phyloP scores from a whole-genome alignment of 257 asterid genomes.

The Gentiana dahurica region DNA sequence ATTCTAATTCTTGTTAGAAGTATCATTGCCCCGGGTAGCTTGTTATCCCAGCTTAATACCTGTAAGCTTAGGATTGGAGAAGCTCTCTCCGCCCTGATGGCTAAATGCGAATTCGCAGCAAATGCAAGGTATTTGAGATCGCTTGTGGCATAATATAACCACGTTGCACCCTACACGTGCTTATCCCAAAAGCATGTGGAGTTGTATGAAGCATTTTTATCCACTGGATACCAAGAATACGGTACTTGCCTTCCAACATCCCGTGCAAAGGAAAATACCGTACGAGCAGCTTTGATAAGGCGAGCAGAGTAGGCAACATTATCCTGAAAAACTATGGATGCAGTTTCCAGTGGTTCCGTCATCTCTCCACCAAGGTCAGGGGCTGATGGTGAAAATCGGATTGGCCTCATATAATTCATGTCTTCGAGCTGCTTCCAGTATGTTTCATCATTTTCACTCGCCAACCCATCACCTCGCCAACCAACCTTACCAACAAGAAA shows the following conservation, averaged over 20 bases:
- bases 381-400: slow-evolving; percentile 33
- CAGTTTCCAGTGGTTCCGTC: slow-evolving; percentile 81
- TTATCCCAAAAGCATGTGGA: slow-evolving; percentile 71
- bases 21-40: slow-evolving; percentile 77
- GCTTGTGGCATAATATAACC: slow-evolving; percentile 86
- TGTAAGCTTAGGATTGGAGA: slow-evolving; percentile 41
- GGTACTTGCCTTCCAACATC: slow-evolving; percentile 22
- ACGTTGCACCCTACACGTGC: slow-evolving; percentile 70
- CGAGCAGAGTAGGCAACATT: slow-evolving; percentile 36
- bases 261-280: slow-evolving; percentile 51
- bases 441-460: slow-evolving; percentile 43
- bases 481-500: slow-evolving; percentile 41
- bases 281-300: slow-evolving; percentile 35
- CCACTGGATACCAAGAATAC: slow-evolving; percentile 38
- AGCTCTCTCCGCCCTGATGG: slow-evolving; percentile 30
- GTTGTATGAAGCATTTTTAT: slow-evolving; percentile 55
- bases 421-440: slow-evolving; percentile 87
- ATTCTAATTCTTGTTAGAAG: slow-evolving; percentile 53
- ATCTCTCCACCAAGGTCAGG: slow-evolving; percentile 79
- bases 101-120: slow-evolving; percentile 43
- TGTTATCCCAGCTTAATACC: slow-evolving; percentile 85
- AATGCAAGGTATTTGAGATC: slow-evolving; percentile 33
- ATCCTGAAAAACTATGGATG: slow-evolving; percentile 66
- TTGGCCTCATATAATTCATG: slow-evolving; percentile 55
- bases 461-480: slow-evolving; percentile 24